Base-by-base conservation (phyloP, 306 rosid species). In the Vicia sativa region DNA sequence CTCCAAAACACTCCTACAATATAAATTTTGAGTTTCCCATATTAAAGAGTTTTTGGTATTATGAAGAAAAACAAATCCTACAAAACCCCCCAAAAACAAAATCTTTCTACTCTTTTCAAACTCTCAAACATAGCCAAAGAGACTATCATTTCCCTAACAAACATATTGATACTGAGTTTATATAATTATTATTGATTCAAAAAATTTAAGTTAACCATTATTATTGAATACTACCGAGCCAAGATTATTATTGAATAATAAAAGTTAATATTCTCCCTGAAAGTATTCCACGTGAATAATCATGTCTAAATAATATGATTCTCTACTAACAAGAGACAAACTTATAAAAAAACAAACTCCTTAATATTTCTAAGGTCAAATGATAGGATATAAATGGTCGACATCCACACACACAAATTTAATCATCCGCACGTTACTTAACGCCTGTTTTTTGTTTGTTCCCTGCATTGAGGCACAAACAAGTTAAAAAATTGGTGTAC, bases 401-500 rank as follows among this genome's bases (percentile, higher is more conserved):
- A 49, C 55, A 54, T 35, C 18, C 16, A 6, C 9, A 54, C 61
- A 26, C 37, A 11, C 11, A 11, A n/a, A 50, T 50, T 54, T 55
- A 37, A 25, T 55, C 12, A 37, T 28, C 14, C 63, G 3, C 60
- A 52, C 65, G 52, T 76, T 69, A 53, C 43, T 62, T 50, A 23
- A 44, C 29, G 55, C 56, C 48, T 77, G 76, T 62, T 21, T 70
- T 70, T 35, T 6, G 46, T 70, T 63, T 63, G 80, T 63, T 70
- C 76, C 80, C 80, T 35, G 0, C 6, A 65, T 35, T 25, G 72
- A 63, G 72, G 72, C 77, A 76, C n/a, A 62, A 14, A 12, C 67
- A 44, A 62, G 44, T 70, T 46, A 14, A 11, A 75, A 75, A 16
- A 8, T 2, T 3, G 28, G 6, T 48, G 19, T 11, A 16, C 10